Conservation (phyloP, 2,329 filamentous ascomycete genomes). For the Colletotrichum trifolii region DNA sequence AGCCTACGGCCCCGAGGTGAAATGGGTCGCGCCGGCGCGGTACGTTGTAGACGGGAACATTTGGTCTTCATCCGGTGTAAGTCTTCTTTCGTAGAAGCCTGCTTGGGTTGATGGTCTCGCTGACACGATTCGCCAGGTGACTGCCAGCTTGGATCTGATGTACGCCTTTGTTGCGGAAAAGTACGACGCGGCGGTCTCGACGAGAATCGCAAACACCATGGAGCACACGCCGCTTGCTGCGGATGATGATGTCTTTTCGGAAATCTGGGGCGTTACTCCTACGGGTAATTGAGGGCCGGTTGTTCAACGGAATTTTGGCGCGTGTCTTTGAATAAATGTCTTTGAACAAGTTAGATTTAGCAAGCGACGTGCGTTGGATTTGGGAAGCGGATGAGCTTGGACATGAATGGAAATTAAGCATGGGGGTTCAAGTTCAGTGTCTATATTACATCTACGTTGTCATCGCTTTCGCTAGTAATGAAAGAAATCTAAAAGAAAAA, state of each 20-base stretch:
- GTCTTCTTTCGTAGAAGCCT: slow-evolving; percentile 21
- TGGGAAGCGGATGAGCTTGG: background rate
- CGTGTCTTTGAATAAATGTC: background rate
- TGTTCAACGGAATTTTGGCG: too few species aligned
- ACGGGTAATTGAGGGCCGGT: slow-evolving; percentile 29
- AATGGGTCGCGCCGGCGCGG: slow-evolving; percentile 71
- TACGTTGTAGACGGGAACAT: slow-evolving; percentile 75
- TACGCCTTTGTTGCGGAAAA: slow-evolving; percentile 52
- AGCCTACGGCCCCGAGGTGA: slow-evolving; percentile 58
- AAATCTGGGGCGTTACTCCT: slow-evolving; percentile 40
- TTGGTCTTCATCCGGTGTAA: slow-evolving; percentile 72
- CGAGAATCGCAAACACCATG: slow-evolving; percentile 57
- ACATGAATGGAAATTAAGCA: background rate
- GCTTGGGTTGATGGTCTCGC: background rate
- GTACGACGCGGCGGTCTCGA: slow-evolving; percentile 61
- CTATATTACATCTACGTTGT: background rate
- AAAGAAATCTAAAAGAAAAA: background rate
- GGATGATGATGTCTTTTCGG: slow-evolving; percentile 45
- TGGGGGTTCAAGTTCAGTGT: slow-evolving; percentile 5
- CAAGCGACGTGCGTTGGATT: slow-evolving; percentile 1
- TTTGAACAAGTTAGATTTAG: slow-evolving; percentile 5
- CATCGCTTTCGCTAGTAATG: too few species aligned
- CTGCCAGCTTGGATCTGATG: slow-evolving; percentile 49
- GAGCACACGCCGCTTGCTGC: slow-evolving; percentile 60
- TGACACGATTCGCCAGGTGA: slow-evolving; percentile 41